A percentile compares a stretch with the other conserved stretches of the same genome.
Evolutionary conservation across 768 basidiomycete genomes (phyloP).

Genomic region (Tylopilus felleus): DNA sequence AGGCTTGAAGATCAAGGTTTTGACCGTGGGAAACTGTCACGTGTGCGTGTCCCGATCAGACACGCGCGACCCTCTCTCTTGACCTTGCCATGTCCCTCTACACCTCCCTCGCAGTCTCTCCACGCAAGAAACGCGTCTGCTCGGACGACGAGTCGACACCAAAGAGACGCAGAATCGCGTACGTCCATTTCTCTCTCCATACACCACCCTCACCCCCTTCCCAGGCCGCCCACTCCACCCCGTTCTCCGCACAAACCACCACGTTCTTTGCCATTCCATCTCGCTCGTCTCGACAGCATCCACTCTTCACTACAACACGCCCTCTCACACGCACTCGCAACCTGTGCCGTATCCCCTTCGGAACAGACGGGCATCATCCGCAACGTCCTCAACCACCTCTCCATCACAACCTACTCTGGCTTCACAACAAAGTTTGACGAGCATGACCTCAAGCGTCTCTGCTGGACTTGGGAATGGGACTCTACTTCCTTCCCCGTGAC

Average conservation of each 20-base stretch:
- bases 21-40: slow-evolving; percentile 26
- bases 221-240: slow-evolving; percentile 61
- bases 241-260: slow-evolving; percentile 32
- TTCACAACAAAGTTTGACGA: slow-evolving; percentile 59
- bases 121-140: slow-evolving; percentile 62
- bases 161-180: slow-evolving; percentile 64
- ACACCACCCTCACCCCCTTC: background rate
- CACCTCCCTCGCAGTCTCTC: slow-evolving; percentile 55
- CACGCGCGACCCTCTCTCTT: background rate
- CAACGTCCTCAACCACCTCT: slow-evolving; percentile 76
- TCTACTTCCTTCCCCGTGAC: slow-evolving; percentile 38
- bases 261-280: slow-evolving; percentile 49
- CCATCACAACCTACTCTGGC: slow-evolving; percentile 65
- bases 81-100: slow-evolving; percentile 10
- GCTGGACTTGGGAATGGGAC: slow-evolving; percentile 93
- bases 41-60: slow-evolving; percentile 18
- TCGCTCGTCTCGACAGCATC: slow-evolving; percentile 58
- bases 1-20: background rate
- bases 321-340: slow-evolving; percentile 80
- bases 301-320: slow-evolving; percentile 78
- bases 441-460: slow-evolving; percentile 71
- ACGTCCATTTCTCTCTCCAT: slow-evolving; percentile 7
- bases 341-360: slow-evolving; percentile 73
- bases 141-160: slow-evolving; percentile 57
- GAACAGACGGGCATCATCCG: slow-evolving; percentile 72